These are phyloP conservation scores for Phaffia australis DNA, from an alignment of 768 basidiomycete species.

Conservation along the genomic window DNA sequence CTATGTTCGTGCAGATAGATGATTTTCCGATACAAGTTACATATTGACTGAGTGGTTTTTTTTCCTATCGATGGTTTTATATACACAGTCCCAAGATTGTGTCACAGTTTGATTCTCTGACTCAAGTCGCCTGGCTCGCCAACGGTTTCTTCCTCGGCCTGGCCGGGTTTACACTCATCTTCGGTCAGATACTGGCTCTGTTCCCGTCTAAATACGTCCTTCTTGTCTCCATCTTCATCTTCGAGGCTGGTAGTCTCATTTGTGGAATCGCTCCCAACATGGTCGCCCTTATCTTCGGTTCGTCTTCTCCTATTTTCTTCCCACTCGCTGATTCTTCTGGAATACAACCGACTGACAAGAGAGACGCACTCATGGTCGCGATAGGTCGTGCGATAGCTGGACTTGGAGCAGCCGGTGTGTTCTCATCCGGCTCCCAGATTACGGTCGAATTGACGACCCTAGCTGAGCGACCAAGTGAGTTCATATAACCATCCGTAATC, in stretches of 20 bases:
- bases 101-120: conserved; percentile 35
- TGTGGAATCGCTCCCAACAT: conserved; percentile 35
- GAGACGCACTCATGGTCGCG: background rate
- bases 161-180: conserved; percentile 25
- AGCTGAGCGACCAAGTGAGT: background rate
- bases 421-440: conserved; percentile 28
- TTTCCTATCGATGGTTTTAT: background rate
- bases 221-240: conserved; percentile 36
- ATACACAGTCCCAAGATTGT: conserved; percentile 36
- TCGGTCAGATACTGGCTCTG: conserved; percentile 23
- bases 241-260: conserved; percentile 37
- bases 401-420: conserved; percentile 22
- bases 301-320: conserved; percentile 15
- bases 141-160: conserved; percentile 31
- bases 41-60: background rate
- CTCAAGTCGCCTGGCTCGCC: conserved; percentile 34
- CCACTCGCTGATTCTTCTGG: background rate
- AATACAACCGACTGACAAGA: background rate
- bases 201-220: conserved; percentile 33
- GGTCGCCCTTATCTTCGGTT: conserved; percentile 29
- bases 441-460: conserved; percentile 28
- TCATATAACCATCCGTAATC: background rate
- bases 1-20: background rate
- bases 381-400: background rate
- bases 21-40: too few relatives aligned